Percentiles rank a stretch among this genome's conserved stretches.
Evolutionary conservation across 108 stramenopile species (phyloP).

Genomic region (Cyclostephanos invisitatus): DNA sequence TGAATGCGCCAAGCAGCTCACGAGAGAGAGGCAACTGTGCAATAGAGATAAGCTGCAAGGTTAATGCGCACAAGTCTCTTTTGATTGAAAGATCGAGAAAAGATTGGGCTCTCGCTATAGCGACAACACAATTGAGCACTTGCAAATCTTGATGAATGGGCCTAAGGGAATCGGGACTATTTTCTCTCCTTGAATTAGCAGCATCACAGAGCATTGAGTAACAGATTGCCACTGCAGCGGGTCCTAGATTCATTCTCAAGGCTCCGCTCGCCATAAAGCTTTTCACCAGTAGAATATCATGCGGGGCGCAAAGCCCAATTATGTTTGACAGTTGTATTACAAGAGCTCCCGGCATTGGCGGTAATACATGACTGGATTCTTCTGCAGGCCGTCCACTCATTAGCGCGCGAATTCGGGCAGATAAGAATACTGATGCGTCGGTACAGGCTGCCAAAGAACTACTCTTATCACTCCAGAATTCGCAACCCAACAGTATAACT

Average conservation of each 20-base stretch:
- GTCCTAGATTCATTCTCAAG: slow-evolving; percentile 42
- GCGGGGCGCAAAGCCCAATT: slow-evolving; percentile 44
- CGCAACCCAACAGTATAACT: slow-evolving; percentile 53
- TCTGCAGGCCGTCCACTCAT: slow-evolving; percentile 5
- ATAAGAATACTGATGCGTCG: slow-evolving; percentile 40
- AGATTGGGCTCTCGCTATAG: slow-evolving; percentile 2
- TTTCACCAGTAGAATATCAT: slow-evolving; percentile 52
- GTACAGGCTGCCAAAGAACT: slow-evolving; percentile 38
- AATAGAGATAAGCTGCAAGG: slow-evolving; percentile 18
- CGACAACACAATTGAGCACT: slow-evolving; percentile 29
- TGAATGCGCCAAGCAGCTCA: slow-evolving; percentile 21
- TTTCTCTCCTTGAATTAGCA: slow-evolving; percentile 30
- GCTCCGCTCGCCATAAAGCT: slow-evolving; percentile 53
- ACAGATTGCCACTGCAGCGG: slow-evolving; percentile 63
- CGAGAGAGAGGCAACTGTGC: slow-evolving; percentile 2
- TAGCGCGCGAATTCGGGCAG: slow-evolving; percentile 25
- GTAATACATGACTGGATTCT: slow-evolving; percentile 35
- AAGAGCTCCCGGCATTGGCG: slow-evolving; percentile 61
- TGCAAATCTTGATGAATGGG: slow-evolving; percentile 6
- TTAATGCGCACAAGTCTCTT: slow-evolving; percentile 26
- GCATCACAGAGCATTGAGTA: slow-evolving; percentile 58
- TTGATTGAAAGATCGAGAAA: slow-evolving; percentile 10
- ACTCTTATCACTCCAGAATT: slow-evolving; percentile 57
- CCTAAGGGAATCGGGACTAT: slow-evolving; percentile 6
- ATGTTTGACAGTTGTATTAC: slow-evolving; percentile 66